Evolutionary conservation across 225 moss, liverwort and hornwort genomes (phyloP).

Genomic region (Anthoceros angustus): DNA sequence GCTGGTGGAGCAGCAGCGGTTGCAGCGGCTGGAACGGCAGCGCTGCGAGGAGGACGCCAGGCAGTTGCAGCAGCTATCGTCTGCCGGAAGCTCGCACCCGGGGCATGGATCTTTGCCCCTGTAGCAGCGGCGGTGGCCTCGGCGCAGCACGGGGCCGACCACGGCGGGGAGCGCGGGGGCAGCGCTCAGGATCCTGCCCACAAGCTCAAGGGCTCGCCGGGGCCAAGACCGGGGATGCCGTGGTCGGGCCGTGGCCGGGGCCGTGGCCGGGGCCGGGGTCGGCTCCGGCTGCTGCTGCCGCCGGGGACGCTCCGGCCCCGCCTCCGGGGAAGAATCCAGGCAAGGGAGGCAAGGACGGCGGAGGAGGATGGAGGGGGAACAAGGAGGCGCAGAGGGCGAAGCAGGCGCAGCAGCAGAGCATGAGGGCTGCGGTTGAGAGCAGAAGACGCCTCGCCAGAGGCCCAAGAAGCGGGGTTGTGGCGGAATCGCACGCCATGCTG

Average conservation of each 20-base stretch:
- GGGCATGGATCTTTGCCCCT: neutral
- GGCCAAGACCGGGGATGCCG: slow-evolving; percentile 9
- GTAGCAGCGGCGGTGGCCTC: slow-evolving; percentile 8
- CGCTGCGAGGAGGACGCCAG: slow-evolving; percentile 45
- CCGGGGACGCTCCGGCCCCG: neutral
- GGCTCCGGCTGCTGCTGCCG: slow-evolving; percentile 8
- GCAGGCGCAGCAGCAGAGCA: slow-evolving; percentile 84
- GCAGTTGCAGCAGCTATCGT: slow-evolving; percentile 22
- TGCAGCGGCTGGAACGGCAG: slow-evolving; percentile 62
- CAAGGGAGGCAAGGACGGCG: slow-evolving; percentile 21
- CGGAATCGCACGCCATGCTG: slow-evolving; percentile 49
- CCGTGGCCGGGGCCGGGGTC: slow-evolving; percentile 10
- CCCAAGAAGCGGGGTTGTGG: slow-evolving; percentile 61
- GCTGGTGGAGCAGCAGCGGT: slow-evolving; percentile 65
- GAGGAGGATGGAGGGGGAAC: slow-evolving; percentile 26
- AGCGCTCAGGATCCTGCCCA: slow-evolving; percentile 9
- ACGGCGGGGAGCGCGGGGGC: slow-evolving; percentile 6
- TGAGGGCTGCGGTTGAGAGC: slow-evolving; percentile 90
- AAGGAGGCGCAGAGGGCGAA: slow-evolving; percentile 45
- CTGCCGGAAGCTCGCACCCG: slow-evolving; percentile 7
- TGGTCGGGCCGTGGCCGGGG: slow-evolving; percentile 14
- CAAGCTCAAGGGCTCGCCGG: slow-evolving; percentile 9
- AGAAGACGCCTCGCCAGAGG: slow-evolving; percentile 88
- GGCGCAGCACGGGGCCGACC: slow-evolving; percentile 7
- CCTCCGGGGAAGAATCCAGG: neutral